Evolutionary conservation across 495 filamentous ascomycete genomes (phyloP), one percentile per base, ranked within the genome.

Genomic region (Penicillium flavigenum): DNA sequence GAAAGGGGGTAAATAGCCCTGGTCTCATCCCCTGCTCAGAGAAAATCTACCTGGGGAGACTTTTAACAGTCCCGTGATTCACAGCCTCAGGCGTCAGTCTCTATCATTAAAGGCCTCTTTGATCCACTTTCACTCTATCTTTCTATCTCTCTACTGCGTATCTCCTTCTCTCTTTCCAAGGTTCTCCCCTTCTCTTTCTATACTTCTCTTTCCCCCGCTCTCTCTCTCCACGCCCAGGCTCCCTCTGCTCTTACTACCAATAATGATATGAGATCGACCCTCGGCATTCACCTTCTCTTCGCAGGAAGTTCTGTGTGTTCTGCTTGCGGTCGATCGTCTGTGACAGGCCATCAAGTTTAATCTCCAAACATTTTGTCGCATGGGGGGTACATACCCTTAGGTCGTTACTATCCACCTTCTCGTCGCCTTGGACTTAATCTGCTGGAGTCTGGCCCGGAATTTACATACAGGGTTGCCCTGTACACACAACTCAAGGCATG

Each of bases 261-360:
- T 57, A 39, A 54, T 55, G 56, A 48, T 50, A 62, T 62, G 60
- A 59, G 11, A 53, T 34, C 26, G 2, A 44, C 20, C 22, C 47
- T n/a, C 17, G 14, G n/a, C 26, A 34, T 39, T 31, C 39, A 29
- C 39, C 29, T 53, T 44, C 39, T 53, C 24, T 10, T 53, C 17
- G 36, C 20, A 38, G 36, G 36, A 44, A 53, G 51, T 44, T 52
- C 50, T 41, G 50, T 36, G 24, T 26, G 24, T n/a, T 43, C 27
- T 53, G 27, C 51, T 44, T 22, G 34, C 39, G n/a, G 26, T 26
- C 34, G 12, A 11, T 43, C 38, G 34, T 43, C 24, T 41, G 22
- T 52, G 49, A 41, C 14, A 34, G 32, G 8, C 38, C 36, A 41
- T 42, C 34, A 42, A 26, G 7, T 52, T 31, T 17, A 42, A 41